Evolutionary conservation across 2,329 filamentous ascomycete species (phyloP).

Genomic region (Scedosporium aurantiacum): DNA sequence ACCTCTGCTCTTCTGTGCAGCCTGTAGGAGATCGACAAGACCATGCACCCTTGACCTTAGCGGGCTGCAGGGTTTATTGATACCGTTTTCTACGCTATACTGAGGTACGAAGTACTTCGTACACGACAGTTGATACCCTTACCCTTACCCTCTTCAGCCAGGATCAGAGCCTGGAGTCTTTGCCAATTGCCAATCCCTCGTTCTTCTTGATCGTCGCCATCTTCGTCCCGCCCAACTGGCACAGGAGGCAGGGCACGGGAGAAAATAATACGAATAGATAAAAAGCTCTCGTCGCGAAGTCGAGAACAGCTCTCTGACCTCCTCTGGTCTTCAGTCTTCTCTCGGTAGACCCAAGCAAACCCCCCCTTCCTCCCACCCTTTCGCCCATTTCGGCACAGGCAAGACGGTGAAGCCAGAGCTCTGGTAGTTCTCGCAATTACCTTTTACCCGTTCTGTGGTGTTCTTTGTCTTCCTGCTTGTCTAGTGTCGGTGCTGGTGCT

Average conservation of each 20-base stretch:
- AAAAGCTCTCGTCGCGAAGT: neutral
- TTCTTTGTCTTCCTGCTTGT: conserved; percentile 1
- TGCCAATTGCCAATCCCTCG: neutral
- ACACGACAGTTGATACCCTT: too few species aligned
- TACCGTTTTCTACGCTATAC: neutral
- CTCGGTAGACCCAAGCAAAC: conserved; percentile 15
- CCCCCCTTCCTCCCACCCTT: conserved; percentile 11
- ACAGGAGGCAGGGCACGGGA: neutral
- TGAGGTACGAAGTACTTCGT: too few species aligned
- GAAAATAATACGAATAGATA: neutral
- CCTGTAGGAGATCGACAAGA: neutral
- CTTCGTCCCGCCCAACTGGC: neutral
- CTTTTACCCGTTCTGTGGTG: neutral
- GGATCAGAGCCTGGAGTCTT: neutral
- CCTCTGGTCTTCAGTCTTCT: conserved; percentile 18
- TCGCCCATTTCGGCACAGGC: conserved; percentile 10
- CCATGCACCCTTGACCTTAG: neutral
- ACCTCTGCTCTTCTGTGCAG: neutral
- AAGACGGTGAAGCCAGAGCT: conserved; percentile 29
- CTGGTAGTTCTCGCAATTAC: conserved; percentile 28
- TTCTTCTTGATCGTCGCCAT: neutral
- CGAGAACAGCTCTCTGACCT: conserved; percentile 8
- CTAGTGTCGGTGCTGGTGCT: neutral
- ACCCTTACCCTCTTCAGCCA: too few species aligned
- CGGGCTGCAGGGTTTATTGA: neutral